Evolutionary conservation across 2,329 filamentous ascomycete species (phyloP), one percentile per base, ranked within the genome.

Genomic region (Colletotrichum camelliae): DNA sequence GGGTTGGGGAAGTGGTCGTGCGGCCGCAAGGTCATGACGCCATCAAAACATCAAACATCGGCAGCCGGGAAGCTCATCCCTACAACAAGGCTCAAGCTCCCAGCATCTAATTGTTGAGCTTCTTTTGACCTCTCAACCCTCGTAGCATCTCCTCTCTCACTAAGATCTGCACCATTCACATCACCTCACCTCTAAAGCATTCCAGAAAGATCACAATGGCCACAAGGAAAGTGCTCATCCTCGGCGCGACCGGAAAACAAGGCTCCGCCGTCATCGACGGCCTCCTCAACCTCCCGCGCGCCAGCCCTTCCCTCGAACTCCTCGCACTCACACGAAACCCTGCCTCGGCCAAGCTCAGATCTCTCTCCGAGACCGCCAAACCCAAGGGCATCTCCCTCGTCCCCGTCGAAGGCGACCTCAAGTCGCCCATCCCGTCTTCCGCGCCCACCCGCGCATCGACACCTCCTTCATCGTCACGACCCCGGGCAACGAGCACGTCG

Each of bases 161-260:
- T 35, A 5, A 35, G 5, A 35, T 13, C 15, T 18, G 15, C 7
- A 21, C 37, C 18, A 31, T 9, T 52, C 21, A 10, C 31, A 62
- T 10, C 10, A 12, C 5, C 7, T 33, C n/a, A 7, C 21, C 7
- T 55, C 37, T 35, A 61, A 24, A 8, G 7, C 8, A 16, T n/a
- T 12, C 18, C n/a, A n/a, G 21, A 27, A 13, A 39, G 35, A 39
- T 2, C 60, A 75, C 5, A 27, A 76, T 76, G 67, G 79, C 81
- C 77, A 77, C 80, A 29, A 79, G 79, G 18, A 77, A 86, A 55
- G 77, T 89, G 67, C 85, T 90, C 74, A 79, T 89, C 72, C 80
- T 89, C 43, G 88, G 88, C 48, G 88, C 83, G 67, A 87, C 82
- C 48, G 88, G 89, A n/a, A 86, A 86, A 72, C 88, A 87, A 64